These are phyloP conservation scores for Cadophora gregata DNA, from an alignment of 2,329 filamentous ascomycete genomes.

Conservation along the genomic window DNA sequence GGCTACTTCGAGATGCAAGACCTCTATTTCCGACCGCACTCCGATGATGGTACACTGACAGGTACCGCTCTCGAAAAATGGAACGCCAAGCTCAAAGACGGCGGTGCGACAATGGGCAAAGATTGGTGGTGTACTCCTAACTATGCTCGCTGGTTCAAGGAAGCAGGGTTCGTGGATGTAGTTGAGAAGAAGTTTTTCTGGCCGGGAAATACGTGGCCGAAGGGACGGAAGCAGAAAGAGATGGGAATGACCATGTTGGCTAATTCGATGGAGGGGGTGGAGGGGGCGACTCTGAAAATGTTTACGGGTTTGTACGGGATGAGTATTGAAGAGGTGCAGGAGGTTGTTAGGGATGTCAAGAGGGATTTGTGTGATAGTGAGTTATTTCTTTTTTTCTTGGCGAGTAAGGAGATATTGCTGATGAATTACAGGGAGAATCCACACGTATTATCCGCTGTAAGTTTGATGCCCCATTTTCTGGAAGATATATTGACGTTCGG, in stretches of 20 bases:
- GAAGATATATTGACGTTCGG: background rate
- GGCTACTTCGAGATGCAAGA: slow-evolving; percentile 29
- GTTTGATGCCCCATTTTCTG: background rate
- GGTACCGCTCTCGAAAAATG: slow-evolving; percentile 29
- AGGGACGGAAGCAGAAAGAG: slow-evolving; percentile 23
- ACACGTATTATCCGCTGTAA: slow-evolving; percentile 21
- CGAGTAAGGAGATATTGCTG: background rate
- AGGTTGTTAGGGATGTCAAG: slow-evolving; percentile 18
- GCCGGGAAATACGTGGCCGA: slow-evolving; percentile 24
- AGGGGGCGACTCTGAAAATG: slow-evolving; percentile 16
- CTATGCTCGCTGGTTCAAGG: slow-evolving; percentile 32
- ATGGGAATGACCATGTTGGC: slow-evolving; percentile 22
- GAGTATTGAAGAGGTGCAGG: slow-evolving; percentile 21
- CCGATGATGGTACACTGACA: slow-evolving; percentile 19
- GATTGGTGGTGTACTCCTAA: slow-evolving; percentile 42
- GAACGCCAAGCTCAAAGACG: slow-evolving; percentile 31
- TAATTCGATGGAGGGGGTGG: slow-evolving; percentile 21
- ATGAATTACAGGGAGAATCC: background rate
- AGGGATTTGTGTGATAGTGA: slow-evolving; percentile 19
- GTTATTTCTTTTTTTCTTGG: background rate
- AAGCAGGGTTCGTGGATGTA: slow-evolving; percentile 59
- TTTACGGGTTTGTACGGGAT: slow-evolving; percentile 22
- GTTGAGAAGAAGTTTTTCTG: slow-evolving; percentile 45
- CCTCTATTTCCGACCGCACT: slow-evolving; percentile 24
- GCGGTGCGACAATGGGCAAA: slow-evolving; percentile 26